Evolutionary conservation across 2,329 filamentous ascomycete genomes (phyloP).

Genomic region (Cladorrhinum sp.): DNA sequence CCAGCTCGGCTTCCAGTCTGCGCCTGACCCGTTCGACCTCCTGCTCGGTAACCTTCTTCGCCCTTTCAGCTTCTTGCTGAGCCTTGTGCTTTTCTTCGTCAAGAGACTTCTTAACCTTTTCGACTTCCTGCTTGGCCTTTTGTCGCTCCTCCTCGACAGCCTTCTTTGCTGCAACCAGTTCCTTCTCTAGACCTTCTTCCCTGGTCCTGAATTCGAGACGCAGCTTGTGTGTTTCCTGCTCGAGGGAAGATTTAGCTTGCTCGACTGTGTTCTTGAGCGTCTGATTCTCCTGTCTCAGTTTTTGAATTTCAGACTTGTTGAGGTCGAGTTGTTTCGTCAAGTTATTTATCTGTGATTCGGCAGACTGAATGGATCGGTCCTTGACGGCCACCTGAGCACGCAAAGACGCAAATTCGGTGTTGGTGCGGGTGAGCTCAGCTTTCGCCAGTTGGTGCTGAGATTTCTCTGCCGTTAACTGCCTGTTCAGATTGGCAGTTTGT

Average conservation of each 20-base stretch:
- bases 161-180: conserved; percentile 33
- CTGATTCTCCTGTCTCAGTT: neutral
- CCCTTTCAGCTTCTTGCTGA: conserved; percentile 35
- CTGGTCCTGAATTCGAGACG: conserved; percentile 49
- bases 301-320: neutral
- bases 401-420: too few relatives aligned
- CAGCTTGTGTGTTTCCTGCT: neutral
- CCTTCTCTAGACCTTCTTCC: conserved; percentile 69
- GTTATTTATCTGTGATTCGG: neutral
- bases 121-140: neutral
- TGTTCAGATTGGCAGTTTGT: conserved; percentile 14
- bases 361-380: neutral
- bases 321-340: neutral
- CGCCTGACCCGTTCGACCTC: conserved; percentile 49
- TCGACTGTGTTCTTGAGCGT: neutral
- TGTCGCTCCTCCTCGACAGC: conserved; percentile 31
- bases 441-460: conserved; percentile 67
- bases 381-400: neutral
- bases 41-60: conserved; percentile 46
- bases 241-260: neutral
- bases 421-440: neutral
- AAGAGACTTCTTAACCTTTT: neutral
- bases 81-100: neutral
- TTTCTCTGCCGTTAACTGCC: conserved; percentile 31
- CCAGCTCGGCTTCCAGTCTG: conserved; percentile 57